These are phyloP conservation scores for Stachybotrys echinatus DNA, from an alignment of 2,329 filamentous ascomycete genomes.

Conservation along the genomic window DNA sequence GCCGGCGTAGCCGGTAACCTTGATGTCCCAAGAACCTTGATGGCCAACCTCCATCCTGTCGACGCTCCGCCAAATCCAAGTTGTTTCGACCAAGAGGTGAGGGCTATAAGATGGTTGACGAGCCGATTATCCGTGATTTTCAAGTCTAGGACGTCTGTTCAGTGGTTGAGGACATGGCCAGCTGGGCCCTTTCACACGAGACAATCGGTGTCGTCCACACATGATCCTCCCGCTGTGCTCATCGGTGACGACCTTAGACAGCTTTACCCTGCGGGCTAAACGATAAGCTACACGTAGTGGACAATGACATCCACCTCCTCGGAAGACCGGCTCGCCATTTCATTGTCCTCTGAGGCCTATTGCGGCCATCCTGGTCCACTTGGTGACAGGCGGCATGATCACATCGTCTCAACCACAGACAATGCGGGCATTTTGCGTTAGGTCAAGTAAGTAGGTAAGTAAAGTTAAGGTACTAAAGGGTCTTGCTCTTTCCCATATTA, in stretches of 20 bases:
- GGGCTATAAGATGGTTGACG: background rate
- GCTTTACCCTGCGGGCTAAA: no score
- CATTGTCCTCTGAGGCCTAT: background rate
- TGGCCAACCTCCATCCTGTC: background rate
- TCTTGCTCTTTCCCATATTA: background rate
- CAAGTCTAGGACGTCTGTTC: background rate
- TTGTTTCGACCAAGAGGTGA: background rate
- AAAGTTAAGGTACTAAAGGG: no score
- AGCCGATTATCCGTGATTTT: background rate
- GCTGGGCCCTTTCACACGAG: background rate
- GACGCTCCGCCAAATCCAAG: no score
- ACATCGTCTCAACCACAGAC: background rate
- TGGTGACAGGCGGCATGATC: background rate
- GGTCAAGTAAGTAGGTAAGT: no score
- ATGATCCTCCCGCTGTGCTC: no score
- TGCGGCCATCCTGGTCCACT: background rate
- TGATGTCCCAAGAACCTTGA: constrained; percentile 13
- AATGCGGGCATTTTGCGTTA: background rate
- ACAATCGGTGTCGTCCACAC: no score
- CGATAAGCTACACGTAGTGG: background rate
- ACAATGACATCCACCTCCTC: background rate
- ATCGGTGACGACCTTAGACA: no score
- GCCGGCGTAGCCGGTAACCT: constrained; percentile 10
- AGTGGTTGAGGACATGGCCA: background rate
- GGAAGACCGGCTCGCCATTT: background rate